Evolutionary conservation across 331 rosid genomes (phyloP).

Genomic region (Acacia concinna): DNA sequence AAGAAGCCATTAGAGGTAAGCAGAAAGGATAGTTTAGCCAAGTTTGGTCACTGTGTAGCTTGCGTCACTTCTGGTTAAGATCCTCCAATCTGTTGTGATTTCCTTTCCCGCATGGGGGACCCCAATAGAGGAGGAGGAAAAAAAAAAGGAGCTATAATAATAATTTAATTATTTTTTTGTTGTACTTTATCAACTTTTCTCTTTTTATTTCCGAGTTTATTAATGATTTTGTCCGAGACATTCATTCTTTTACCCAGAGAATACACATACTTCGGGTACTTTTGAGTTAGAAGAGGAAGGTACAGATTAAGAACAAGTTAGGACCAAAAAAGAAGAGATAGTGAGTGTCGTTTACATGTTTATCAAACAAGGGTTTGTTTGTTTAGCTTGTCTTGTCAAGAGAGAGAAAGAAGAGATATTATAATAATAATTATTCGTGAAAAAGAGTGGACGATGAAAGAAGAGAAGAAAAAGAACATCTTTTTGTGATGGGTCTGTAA

Average conservation of each 20-base stretch:
- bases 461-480: conserved; percentile 30
- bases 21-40: conserved; percentile 44
- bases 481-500: conserved; percentile 51
- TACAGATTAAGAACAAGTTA: conserved; percentile 27
- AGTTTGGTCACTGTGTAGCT: conserved; percentile 47
- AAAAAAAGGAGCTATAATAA: neutral
- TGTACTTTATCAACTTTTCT: conserved; percentile 9
- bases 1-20: conserved; percentile 57
- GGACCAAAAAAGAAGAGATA: conserved; percentile 4
- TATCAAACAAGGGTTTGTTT: neutral
- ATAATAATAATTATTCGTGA: neutral
- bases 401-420: conserved; percentile 4
- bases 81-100: conserved; percentile 41
- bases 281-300: conserved; percentile 28
- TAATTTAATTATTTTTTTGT: conserved; percentile 13
- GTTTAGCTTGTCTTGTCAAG: conserved; percentile 22
- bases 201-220: neutral
- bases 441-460: neutral
- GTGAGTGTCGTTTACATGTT: conserved; percentile 19
- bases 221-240: conserved; percentile 39
- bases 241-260: conserved; percentile 32
- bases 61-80: conserved; percentile 43
- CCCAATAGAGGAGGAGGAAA: conserved; percentile 13
- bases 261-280: neutral
- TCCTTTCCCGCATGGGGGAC: conserved; percentile 39